Conservation (phyloP, 2,329 filamentous ascomycete genomes). For the Verticillium nonalfalfae region DNA sequence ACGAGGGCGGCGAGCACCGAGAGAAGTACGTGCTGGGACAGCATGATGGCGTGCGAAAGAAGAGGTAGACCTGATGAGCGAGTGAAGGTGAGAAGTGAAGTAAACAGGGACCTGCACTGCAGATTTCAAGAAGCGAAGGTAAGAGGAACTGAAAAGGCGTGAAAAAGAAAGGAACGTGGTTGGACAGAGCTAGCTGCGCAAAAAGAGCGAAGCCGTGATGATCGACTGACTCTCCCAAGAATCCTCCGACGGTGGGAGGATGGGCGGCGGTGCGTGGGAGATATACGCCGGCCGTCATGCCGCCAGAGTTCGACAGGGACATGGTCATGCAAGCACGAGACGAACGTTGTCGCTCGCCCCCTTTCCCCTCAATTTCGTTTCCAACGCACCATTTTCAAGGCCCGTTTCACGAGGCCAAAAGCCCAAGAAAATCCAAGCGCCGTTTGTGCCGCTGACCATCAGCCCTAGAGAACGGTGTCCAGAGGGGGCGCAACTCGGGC, state of each 20-base stretch:
- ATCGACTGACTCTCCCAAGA: neutral
- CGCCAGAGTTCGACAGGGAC: neutral
- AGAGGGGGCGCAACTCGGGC: neutral
- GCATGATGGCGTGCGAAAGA: conserved; percentile 11
- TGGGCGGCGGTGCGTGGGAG: neutral
- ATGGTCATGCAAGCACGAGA: neutral
- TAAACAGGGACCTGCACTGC: conserved; percentile 22
- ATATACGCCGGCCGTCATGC: neutral
- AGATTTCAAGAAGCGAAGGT: conserved; percentile 15
- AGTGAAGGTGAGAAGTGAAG: conserved; percentile 3
- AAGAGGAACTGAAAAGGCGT: conserved; percentile 6
- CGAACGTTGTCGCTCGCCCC: neutral
- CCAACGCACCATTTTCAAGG: neutral
- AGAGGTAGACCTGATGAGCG: neutral
- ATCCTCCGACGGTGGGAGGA: neutral
- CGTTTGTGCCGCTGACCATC: neutral
- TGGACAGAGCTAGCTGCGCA: conserved; percentile 14
- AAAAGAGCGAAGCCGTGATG: conserved; percentile 5
- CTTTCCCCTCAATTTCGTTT: neutral
- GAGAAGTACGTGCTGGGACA: conserved; percentile 14
- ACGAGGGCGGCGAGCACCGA: conserved; percentile 17
- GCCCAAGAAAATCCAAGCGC: neutral
- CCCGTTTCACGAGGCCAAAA: neutral
- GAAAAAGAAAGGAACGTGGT: conserved; percentile 8
- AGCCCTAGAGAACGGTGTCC: neutral